Evolutionary conservation across 495 filamentous ascomycete genomes (phyloP).

Genomic region (Xylaria intraflava): DNA sequence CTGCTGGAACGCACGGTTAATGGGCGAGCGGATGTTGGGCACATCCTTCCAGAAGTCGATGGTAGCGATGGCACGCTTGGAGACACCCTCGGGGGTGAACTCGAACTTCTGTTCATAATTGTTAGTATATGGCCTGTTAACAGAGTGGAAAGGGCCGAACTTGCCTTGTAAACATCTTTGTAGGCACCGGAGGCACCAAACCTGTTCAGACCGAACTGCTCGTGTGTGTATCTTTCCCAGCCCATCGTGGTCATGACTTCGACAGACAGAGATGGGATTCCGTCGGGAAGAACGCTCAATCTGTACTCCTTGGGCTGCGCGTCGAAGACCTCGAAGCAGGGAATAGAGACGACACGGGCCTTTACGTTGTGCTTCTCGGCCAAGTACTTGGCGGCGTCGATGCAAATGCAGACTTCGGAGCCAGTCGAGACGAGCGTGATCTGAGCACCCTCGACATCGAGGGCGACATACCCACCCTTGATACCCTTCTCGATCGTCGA

Average conservation of each 20-base stretch:
- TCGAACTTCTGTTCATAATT: conserved; percentile 76
- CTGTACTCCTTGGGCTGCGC: conserved; percentile 88
- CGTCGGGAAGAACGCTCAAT: conserved; percentile 84
- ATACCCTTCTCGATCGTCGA: conserved; percentile 78
- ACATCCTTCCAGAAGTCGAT: conserved; percentile 96
- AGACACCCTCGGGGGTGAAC: conserved; percentile 92
- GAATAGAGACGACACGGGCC: conserved; percentile 91
- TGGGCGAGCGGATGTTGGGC: conserved; percentile 77
- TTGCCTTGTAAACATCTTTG: conserved; percentile 93
- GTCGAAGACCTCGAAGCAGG: conserved; percentile 98
- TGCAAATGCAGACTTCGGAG: conserved; percentile 88
- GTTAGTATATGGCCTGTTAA: conserved; percentile 23
- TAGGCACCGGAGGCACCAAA: conserved; percentile 96
- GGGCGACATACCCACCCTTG: conserved; percentile 90
- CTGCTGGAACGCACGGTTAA: conserved; percentile 91
- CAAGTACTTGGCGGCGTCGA: conserved; percentile 86
- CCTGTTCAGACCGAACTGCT: conserved; percentile 98
- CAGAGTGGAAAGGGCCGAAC: conserved; percentile 20
- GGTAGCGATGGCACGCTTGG: conserved; percentile 86
- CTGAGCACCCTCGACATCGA: conserved; percentile 76
- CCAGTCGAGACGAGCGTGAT: conserved; percentile 92
- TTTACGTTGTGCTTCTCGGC: conserved; percentile 81
- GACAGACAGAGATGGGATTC: conserved; percentile 86
- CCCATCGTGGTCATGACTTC: conserved; percentile 90
- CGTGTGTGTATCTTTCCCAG: conserved; percentile 97